Conservation (phyloP, 1,284 basidiomycete species). For the Wolfiporia cocos region DNA sequence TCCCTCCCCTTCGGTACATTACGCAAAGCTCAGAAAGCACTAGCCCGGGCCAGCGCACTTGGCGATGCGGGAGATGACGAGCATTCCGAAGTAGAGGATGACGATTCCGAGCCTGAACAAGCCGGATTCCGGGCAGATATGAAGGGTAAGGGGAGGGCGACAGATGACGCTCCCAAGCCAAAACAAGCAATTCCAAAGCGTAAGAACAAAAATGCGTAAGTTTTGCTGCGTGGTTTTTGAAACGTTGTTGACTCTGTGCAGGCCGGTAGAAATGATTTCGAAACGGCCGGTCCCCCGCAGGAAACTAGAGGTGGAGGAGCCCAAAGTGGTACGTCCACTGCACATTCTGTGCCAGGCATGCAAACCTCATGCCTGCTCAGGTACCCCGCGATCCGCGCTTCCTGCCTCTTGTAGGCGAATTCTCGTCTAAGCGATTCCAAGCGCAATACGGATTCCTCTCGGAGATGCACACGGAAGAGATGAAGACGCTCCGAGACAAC, state of each 20-base stretch:
- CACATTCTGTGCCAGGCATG: background rate
- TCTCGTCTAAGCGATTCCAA: conserved; percentile 64
- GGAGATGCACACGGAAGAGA: conserved; percentile 63
- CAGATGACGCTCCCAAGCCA: conserved; percentile 25
- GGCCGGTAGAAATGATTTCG: conserved; percentile 80
- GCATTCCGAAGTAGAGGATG: conserved; percentile 23
- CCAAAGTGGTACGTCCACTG: conserved; percentile 47
- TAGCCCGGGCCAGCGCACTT: conserved; percentile 34
- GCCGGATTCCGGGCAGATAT: conserved; percentile 3
- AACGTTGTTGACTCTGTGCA: conserved; percentile 25
- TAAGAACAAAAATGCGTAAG: conserved; percentile 86
- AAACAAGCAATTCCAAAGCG: conserved; percentile 54
- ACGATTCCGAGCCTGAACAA: conserved; percentile 19
- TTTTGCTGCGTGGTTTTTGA: conserved; percentile 13
- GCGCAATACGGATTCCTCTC: conserved; percentile 79
- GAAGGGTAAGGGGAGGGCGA: conserved; percentile 26
- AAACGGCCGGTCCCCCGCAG: conserved; percentile 82
- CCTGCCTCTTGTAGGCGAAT: conserved; percentile 68
- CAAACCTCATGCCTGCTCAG: conserved; percentile 30
- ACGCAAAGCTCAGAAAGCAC: conserved; percentile 55
- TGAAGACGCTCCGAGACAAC: conserved; percentile 59
- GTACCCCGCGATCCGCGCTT: conserved; percentile 89
- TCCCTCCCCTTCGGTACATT: conserved; percentile 60
- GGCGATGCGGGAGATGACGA: conserved; percentile 28
- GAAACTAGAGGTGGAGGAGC: conserved; percentile 71